Conservation (phyloP, 345 rosid genomes). For the Eucalyptus shirleyi region DNA sequence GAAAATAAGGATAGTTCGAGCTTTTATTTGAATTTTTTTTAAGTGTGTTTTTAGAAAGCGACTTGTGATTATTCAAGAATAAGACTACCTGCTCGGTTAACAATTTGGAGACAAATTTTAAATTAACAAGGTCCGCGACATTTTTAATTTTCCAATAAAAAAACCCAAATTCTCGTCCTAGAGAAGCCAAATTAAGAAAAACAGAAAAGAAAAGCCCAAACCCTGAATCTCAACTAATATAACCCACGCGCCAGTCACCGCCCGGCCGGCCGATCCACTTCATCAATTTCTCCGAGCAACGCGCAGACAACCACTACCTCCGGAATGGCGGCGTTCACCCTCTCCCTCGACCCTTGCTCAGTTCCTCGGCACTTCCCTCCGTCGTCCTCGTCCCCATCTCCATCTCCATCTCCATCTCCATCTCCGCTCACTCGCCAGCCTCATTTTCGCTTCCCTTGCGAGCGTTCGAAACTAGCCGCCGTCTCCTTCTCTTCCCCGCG, state of each 20-base stretch:
- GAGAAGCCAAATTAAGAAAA: not conserved
- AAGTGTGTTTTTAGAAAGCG: too few species aligned
- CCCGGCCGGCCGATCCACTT: not conserved
- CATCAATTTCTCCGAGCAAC: not conserved
- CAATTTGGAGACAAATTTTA: too few species aligned
- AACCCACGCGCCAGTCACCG: not conserved
- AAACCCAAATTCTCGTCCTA: not conserved
- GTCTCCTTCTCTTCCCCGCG: constrained; percentile 20
- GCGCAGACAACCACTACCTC: not conserved
- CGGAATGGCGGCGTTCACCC: not conserved
- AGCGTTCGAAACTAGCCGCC: not conserved
- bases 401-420: not conserved
- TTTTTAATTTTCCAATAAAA: not conserved
- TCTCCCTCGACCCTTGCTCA: not conserved
- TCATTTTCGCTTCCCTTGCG: not conserved
- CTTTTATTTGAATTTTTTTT: too few species aligned
- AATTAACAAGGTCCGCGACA: not conserved
- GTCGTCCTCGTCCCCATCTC: not conserved
- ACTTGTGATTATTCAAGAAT: too few species aligned
- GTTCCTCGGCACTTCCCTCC: not conserved
- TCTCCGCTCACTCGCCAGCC: not conserved
- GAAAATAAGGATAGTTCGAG: fast-evolving
- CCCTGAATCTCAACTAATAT: not conserved
- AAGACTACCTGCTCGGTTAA: too few species aligned
- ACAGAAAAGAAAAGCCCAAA: not conserved